Conservation (phyloP, 805 yeast species). For the Myxozyma udenii region DNA sequence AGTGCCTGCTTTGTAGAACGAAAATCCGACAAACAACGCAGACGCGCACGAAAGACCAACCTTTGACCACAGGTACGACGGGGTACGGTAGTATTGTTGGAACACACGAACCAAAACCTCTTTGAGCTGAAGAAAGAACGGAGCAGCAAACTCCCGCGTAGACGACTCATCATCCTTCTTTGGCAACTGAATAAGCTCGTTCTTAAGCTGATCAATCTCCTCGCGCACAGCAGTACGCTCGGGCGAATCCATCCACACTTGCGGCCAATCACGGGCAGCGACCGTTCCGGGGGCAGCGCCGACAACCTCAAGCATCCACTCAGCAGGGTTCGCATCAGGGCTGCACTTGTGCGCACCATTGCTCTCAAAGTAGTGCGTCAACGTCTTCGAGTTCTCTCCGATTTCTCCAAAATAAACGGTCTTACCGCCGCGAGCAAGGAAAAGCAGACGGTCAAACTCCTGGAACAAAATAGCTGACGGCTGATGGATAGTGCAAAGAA, state of each 20-base stretch:
- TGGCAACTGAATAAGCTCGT: constrained; percentile 42
- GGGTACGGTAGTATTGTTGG: constrained; percentile 64
- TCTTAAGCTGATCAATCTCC: constrained; percentile 65
- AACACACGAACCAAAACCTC: constrained; percentile 51
- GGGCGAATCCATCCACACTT: constrained; percentile 71
- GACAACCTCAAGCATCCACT: constrained; percentile 77
- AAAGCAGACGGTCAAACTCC: constrained; percentile 63
- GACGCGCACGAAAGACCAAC: constrained; percentile 50
- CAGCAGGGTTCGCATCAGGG: constrained; percentile 72
- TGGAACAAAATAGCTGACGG: constrained; percentile 69
- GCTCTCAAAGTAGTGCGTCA: constrained; percentile 65
- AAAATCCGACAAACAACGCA: constrained; percentile 62
- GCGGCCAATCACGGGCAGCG: constrained; percentile 39
- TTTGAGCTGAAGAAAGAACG: constrained; percentile 42
- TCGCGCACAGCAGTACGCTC: constrained; percentile 57
- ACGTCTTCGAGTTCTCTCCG: constrained; percentile 57
- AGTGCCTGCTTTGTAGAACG: constrained; percentile 61
- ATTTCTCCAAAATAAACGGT: constrained; percentile 82
- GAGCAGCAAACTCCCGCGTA: constrained; percentile 53
- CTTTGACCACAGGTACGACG: constrained; percentile 56
- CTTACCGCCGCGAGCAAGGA: constrained; percentile 65
- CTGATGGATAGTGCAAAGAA: constrained; percentile 73
- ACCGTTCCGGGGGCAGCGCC: constrained; percentile 43
- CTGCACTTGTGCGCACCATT: constrained; percentile 69
- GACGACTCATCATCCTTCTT: constrained; percentile 4